Percentiles rank a stretch among this genome's conserved stretches.
phyloP scores from a whole-genome alignment of 176 grass and related monocot species.

The Canna indica region DNA sequence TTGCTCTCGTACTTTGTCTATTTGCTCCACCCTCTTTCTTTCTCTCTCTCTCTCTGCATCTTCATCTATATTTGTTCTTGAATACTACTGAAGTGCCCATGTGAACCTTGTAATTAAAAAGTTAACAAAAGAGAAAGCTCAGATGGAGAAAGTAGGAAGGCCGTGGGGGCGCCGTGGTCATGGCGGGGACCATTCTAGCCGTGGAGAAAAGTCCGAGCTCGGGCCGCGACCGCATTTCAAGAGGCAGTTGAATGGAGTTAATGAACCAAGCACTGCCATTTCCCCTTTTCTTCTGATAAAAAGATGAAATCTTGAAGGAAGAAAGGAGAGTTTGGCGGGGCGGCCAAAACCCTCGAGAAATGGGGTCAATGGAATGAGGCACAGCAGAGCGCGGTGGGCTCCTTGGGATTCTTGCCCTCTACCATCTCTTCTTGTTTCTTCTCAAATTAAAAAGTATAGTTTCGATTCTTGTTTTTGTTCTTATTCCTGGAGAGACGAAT shows the following conservation, averaged over 20 bases:
- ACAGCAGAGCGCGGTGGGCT: background rate
- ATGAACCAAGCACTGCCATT: background rate
- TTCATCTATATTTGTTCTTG: background rate
- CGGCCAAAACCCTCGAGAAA: background rate
- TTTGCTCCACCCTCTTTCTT: background rate
- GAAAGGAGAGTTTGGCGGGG: background rate
- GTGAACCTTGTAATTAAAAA: background rate
- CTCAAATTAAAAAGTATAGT: background rate
- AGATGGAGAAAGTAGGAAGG: background rate
- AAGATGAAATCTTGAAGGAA: background rate
- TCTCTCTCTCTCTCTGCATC: too few relatives aligned
- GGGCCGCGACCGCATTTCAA: background rate
- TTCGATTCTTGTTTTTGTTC: background rate
- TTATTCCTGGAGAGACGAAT: background rate
- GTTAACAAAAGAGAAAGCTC: background rate
- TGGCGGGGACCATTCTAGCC: constrained; percentile 6
- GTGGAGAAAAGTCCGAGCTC: constrained; percentile 8
- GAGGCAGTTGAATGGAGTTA: constrained; percentile 3
- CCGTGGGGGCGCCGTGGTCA: background rate
- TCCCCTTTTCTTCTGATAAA: background rate
- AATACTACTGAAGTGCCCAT: background rate
- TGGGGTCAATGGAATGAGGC: background rate
- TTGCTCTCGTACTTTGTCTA: background rate
- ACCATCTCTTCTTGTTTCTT: background rate
- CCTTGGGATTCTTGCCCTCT: background rate